Evolutionary conservation across 2,329 filamentous ascomycete genomes (phyloP).

Genomic region (Zopfia rhizophila): DNA sequence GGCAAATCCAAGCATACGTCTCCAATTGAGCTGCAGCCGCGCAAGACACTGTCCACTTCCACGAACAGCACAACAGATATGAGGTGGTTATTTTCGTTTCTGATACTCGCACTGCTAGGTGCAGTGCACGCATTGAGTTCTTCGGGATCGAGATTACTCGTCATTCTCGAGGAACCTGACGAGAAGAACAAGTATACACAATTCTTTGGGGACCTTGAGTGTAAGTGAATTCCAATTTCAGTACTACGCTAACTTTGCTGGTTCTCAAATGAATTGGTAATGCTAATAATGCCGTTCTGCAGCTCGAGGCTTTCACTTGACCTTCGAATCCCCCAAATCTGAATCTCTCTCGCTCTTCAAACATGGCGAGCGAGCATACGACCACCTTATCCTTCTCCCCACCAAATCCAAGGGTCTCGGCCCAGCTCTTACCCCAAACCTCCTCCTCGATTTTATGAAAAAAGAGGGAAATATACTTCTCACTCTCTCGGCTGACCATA

Average conservation of each 20-base stretch:
- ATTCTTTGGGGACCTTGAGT: slow-evolving; percentile 78
- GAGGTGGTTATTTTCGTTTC: slow-evolving; percentile 78
- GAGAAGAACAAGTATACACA: slow-evolving; percentile 86
- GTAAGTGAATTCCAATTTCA: slow-evolving; percentile 58
- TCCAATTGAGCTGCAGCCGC: slow-evolving; percentile 37
- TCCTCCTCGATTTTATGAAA: slow-evolving; percentile 91
- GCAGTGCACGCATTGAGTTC: slow-evolving; percentile 81
- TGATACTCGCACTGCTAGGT: slow-evolving; percentile 73
- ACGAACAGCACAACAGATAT: slow-evolving; percentile 64
- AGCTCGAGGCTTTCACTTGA: slow-evolving; percentile 86
- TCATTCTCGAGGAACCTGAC: slow-evolving; percentile 82
- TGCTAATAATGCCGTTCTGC: slow-evolving; percentile 13
- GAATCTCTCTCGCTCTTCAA: slow-evolving; percentile 77
- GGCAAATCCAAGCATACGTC: slow-evolving; percentile 50
- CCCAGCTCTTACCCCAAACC: slow-evolving; percentile 84
- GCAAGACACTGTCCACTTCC: slow-evolving; percentile 30
- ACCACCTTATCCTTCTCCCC: slow-evolving; percentile 90
- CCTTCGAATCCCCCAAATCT: slow-evolving; percentile 72
- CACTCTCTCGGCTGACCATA: slow-evolving; percentile 76
- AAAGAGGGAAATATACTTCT: slow-evolving; percentile 90
- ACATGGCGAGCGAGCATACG: slow-evolving; percentile 87
- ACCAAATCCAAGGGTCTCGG: slow-evolving; percentile 93
- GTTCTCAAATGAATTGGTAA: neutral
- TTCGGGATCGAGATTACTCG: slow-evolving; percentile 81
- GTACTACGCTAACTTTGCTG: neutral